Base-by-base conservation (phyloP, 1,139 yeast genomes). In the Suhomyces atakaporum region DNA sequence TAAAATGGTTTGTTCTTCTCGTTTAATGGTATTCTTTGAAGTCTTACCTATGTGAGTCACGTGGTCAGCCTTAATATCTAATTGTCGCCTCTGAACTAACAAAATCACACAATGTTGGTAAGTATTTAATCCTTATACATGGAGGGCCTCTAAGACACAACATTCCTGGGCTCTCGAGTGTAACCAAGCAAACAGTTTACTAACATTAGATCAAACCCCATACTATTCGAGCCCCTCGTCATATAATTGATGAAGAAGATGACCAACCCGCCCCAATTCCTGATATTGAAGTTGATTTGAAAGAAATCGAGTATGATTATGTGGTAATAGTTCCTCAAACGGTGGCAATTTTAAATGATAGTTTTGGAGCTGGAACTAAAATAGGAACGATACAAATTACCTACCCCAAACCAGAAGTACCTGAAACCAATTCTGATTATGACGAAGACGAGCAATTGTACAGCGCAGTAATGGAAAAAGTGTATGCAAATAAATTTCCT, bases 361-460 rank as follows among this genome's bases (percentile, higher is more conserved):
- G 50, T 10, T 42, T 65, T 6, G 42, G 51, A 1, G 40, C 31
- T 1, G 45, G 45, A 7, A 35, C 34, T 5, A 27, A 31, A 8
- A 49, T 58, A 7, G 72, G 71, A 1, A 20, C 35, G 1, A 44
- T 66, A 5, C 22, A 25, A 0, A 45, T 67, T 3, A 44, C 42
- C n/a, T 65, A 64, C 36, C 18, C 39, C n/a, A 26, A 32, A 3
- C 31, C 36, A 3, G 27, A 13, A 7, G 27, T 16, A 2, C 39
- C 38, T 2, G 45, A 44, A 5, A 49, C 38, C 2, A 50, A 50
- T 2, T 66, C 63, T 3, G 77, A 69, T 3, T 77, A 62, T 43
- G 78, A 75, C 40, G 83, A 77, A 44, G 78, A 74, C 32, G 81
- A 75, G 47, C 83, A 78, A 45, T 60, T 78, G 28, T 78, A 77